Evolutionary conservation across 495 filamentous ascomycete species (phyloP), one percentile per base, ranked within the genome.

Genomic region (Annulohypoxylon maeteangense): DNA sequence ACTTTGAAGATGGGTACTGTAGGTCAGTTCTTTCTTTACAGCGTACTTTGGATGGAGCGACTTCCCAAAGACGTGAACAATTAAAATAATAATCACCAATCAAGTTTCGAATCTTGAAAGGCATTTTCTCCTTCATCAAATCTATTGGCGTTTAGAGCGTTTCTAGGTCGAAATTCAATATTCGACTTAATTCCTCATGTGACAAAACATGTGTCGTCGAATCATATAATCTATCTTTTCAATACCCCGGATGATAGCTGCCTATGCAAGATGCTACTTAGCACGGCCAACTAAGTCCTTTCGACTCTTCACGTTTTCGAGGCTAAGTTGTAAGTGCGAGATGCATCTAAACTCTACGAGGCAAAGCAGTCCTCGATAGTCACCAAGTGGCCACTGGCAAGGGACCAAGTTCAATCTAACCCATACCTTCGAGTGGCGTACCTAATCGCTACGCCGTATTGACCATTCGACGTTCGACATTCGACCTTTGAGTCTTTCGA

Each of bases 191-290:
- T 18, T 18, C n/a, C 40, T 44, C 36, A 45, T 40, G 55, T 38
- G 61, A 32, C 45, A 53, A 60, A 54, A 48, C 16, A 25, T 65
- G 40, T 44, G 40, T 14, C 22, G 23, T 47, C 34, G 48, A n/a
- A 25, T 36, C 34, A 23, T 59, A 59, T 45, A 63, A 63, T 53
- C 58, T 18, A 40, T 67, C 54, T 71, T 45, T 59, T 38, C 44
- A 54, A 65, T 23, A 50, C 29, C 58, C 53, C 25, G 57, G 51
- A 65, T 12, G n/a, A 16, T 27, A 23, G 22, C 31, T 40, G 22
- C 11, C 42, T 12, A 48, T 22, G 18, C 45, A 48, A 25, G 45
- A 18, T 48, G 11, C 6, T 4, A 8, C 42, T 36, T 25, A 53
- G 53, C 54, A 31, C 54, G 54, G 36, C 59, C 34, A 64, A 64